Evolutionary conservation across 306 rosid genomes (phyloP).

Genomic region (Senna tora): DNA sequence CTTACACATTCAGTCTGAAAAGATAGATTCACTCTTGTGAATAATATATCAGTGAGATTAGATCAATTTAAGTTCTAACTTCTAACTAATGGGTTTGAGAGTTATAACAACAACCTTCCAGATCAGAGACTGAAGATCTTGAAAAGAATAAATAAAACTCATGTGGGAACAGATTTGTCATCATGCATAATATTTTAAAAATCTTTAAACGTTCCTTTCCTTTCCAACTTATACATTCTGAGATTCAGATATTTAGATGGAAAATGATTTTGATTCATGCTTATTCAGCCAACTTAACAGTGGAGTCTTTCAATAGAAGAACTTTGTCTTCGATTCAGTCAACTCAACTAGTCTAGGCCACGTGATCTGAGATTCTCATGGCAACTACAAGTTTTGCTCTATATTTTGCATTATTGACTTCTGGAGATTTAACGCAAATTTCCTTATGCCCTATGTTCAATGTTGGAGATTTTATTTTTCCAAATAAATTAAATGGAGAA

Average conservation of each 20-base stretch:
- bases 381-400: conserved; percentile 31
- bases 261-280: conserved; percentile 90
- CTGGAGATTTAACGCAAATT: conserved; percentile 10
- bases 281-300: conserved; percentile 89
- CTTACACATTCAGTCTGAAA: no score
- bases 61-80: conserved; percentile 18
- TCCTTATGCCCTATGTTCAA: conserved; percentile 10
- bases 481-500: no score
- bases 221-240: conserved; percentile 38
- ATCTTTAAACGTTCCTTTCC: conserved; percentile 11
- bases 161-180: conserved; percentile 21
- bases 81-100: neutral
- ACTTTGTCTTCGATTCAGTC: conserved; percentile 53
- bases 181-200: conserved; percentile 23
- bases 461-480: no score
- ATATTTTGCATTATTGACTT: conserved; percentile 25
- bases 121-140: conserved; percentile 5
- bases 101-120: neutral
- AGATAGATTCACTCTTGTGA: neutral
- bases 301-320: conserved; percentile 80
- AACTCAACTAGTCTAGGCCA: conserved; percentile 29
- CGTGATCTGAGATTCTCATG: conserved; percentile 21
- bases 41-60: neutral
- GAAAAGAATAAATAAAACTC: neutral
- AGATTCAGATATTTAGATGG: conserved; percentile 79